These are phyloP conservation scores for Megacollybia marginata DNA, from an alignment of 768 basidiomycete species.

Conservation along the genomic window DNA sequence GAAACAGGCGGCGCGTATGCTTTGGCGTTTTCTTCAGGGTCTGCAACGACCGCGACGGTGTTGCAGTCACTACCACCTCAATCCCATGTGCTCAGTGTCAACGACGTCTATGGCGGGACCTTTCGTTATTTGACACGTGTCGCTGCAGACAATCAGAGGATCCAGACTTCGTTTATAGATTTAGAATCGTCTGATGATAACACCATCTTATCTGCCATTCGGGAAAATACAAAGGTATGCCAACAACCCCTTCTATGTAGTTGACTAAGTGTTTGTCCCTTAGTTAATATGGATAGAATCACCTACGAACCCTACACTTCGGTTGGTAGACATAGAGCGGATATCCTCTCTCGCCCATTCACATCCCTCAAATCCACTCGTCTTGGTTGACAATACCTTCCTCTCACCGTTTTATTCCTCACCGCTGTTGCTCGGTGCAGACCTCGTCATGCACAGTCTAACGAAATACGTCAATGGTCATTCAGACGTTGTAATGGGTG, in stretches of 20 bases:
- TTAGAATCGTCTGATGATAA: conserved; percentile 65
- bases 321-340: conserved; percentile 72
- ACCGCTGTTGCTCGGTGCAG: conserved; percentile 78
- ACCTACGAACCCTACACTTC: conserved; percentile 92
- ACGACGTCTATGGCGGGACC: conserved; percentile 93
- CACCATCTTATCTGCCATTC: conserved; percentile 55
- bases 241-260: neutral
- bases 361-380: conserved; percentile 59
- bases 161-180: conserved; percentile 76
- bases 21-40: conserved; percentile 81
- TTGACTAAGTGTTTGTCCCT: neutral
- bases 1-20: conserved; percentile 69
- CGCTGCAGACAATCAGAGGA: conserved; percentile 49
- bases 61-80: conserved; percentile 66
- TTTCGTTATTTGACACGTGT: conserved; percentile 77
- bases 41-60: conserved; percentile 78
- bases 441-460: conserved; percentile 76
- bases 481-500: conserved; percentile 89
- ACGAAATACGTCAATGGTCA: conserved; percentile 95
- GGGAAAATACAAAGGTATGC: conserved; percentile 73
- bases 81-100: conserved; percentile 80
- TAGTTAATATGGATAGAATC: conserved; percentile 93
- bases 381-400: conserved; percentile 94
- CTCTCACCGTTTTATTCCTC: conserved; percentile 87
- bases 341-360: conserved; percentile 60